Evolutionary conservation across 2,329 filamentous ascomycete genomes (phyloP), one percentile per base, ranked within the genome.

Genomic region (Phialophora chinensis): DNA sequence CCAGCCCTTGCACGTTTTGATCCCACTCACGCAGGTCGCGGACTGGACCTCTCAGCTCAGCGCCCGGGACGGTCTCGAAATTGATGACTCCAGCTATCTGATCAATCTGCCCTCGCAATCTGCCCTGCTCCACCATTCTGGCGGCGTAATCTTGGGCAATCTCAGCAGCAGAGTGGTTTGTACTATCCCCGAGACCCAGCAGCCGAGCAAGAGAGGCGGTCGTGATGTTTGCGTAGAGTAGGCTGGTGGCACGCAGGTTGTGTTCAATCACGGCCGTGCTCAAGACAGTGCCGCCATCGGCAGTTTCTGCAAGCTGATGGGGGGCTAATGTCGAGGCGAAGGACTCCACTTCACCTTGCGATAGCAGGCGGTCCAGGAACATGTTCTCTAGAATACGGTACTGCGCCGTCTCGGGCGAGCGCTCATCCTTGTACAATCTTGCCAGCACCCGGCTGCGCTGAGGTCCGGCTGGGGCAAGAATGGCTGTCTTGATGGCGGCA

Each of bases 351-450:
- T 99, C 95, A n/a, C 84, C 86, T 0, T 90, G 87, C 0, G 87
- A 87, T 57, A 99, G 84, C 3, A 99, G 83, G 5, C 93, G 88
- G 78, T 98, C 92, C 57, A 98, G 85, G 78, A 96, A 97, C 87
- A 99, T 98, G 83, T 98, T 98, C 82, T 98, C 95, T 14, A 99
- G 82, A 62, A 99, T 97, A 57, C 88, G 84, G 75, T 91, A 94
- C 79, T 98, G 92, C 35, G 90, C 87, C 1, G 95, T 86, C 58
- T 88, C 86, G 3, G 84, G 82, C 0, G 91, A 86, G 33, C 95
- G 87, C 71, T 98, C 95, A 78, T 99, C 95, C 79, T 96, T 97
- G 85, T 97, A 97, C 14, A 99, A 83, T 61, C 91, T 89, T 4
- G 88, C 92, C 20, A 99, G 85, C 52, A 90, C 88, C 55, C 91